Evolutionary conservation across 2,329 filamentous ascomycete genomes (phyloP), one percentile per base, ranked within the genome.

Genomic region (Fonsecaea erecta): DNA sequence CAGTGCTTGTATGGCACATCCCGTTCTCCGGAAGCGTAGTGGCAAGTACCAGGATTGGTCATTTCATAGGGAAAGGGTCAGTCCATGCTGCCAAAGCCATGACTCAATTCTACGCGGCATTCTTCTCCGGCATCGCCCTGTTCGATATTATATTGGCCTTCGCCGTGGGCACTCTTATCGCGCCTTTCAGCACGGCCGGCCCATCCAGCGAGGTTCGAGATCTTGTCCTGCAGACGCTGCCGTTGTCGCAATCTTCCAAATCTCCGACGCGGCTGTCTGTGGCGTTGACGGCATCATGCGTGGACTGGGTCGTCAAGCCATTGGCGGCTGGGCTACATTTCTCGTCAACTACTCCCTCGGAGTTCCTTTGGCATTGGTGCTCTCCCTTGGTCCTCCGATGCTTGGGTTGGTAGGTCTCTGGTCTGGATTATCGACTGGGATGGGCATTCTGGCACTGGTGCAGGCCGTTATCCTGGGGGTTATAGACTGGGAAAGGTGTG

Each of bases 21-120:
- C 91, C 92, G 0, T 96, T 95, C 77, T 90, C 92, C 0, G 85
- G 94, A 69, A 89, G 88, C 52, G 91, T 96, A 60, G 92, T 91
- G 2, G 86, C 88, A 0, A 91, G 88, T 2, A 96, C 92, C 0
- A 86, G 92, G 1, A 86, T 95, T 2, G 92, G 92, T 24, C 95
- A 95, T 72, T 80, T 95, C 26, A 92, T 95, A 66, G 92, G 92
- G 14, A 91, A 91, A 0, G 88, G 87, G 3, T 63, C 61, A 14
- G 51, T 62, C 18, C 7, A 32, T n/a, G 21, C 59, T 2, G 82
- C 94, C 3, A 86, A 90, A 3, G 85, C 88, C 56, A 89, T 90
- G 0, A 91, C 91, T 24, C 90, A 87, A 74, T 88, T 85, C 3
- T 86, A 86, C 1, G 81, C 92, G 61, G 79, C 82, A 0, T 83